Evolutionary conservation across 805 yeast species (phyloP).

Genomic region (Yarrowia sp.): DNA sequence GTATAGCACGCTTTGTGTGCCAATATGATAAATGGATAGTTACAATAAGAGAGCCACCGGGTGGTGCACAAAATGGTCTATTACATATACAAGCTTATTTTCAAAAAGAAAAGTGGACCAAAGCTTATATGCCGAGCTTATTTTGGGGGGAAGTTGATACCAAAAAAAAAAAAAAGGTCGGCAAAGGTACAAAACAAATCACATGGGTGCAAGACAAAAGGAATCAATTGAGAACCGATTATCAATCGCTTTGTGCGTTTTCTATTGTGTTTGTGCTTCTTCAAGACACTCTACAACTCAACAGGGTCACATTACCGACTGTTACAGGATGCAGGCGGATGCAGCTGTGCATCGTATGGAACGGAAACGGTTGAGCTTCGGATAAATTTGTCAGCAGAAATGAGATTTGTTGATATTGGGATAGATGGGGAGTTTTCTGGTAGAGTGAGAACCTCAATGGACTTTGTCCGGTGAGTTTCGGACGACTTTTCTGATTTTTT

Average conservation of each 20-base stretch:
- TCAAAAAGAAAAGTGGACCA: background rate
- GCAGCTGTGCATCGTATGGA: background rate
- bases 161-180: background rate
- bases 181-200: background rate
- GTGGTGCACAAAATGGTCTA: conserved; percentile 2
- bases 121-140: background rate
- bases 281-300: no score
- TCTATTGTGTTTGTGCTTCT: no score
- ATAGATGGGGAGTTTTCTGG: no score
- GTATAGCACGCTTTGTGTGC: conserved; percentile 18
- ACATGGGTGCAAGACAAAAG: background rate
- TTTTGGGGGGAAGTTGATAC: background rate
- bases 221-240: no score
- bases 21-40: conserved; percentile 14
- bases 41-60: conserved; percentile 4
- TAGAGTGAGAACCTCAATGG: no score
- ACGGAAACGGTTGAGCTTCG: background rate
- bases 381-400: no score
- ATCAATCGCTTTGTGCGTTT: no score
- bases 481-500: no score
- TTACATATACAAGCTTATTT: background rate
- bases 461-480: no score
- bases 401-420: no score
- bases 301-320: background rate
- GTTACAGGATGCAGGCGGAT: background rate